Evolutionary conservation across 1,284 basidiomycete genomes (phyloP), one percentile per base, ranked within the genome.

Genomic region (Ustilago crameri): DNA sequence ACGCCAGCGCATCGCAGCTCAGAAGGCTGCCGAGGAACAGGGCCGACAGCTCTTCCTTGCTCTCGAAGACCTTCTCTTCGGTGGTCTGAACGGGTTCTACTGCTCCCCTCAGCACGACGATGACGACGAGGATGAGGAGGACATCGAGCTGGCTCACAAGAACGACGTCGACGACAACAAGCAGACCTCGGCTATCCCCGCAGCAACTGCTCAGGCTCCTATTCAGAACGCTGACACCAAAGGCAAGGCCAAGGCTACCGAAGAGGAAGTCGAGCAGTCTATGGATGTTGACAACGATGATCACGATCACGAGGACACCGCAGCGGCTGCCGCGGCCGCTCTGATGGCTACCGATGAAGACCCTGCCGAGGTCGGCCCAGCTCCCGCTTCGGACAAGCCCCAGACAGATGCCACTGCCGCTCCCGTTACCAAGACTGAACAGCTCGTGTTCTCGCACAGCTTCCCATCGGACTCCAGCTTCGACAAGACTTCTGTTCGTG

Each of bases 321-420:
- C 52, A 7, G 49, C 55, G 15, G 46, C 55, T 9, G 51, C 61
- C 9, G 56, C 52, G 2, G 38, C 62, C 18, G 55, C 56, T 44
- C 56, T 55, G 15, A 59, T 58, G 51, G 30, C n/a, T 14, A 52
- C 47, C 34, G 69, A 73, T 41, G 46, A 56, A 18, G 69, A 73
- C 42, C 69, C 69, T 9, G 64, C 59, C 41, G 69, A 73, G 44
- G 60, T 73, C 20, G 69, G 69, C 10, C 69, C 69, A 22, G 51
- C 51, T 10, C 69, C 63, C 12, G 26, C 63, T 14, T 34, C 57
- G 23, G 42, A 34, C 9, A 34, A 34, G 32, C 8, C 32, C 32
- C 9, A 34, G 15, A 15, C 32, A 9, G 32, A 8, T 34, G 8
- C 15, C 9, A 15, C 32, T 34, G 8, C 32, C 32, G 9, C 32